These are phyloP conservation scores for Aureobasidium melanogenum DNA, from an alignment of 2,329 filamentous ascomycete genomes.

Conservation along the genomic window DNA sequence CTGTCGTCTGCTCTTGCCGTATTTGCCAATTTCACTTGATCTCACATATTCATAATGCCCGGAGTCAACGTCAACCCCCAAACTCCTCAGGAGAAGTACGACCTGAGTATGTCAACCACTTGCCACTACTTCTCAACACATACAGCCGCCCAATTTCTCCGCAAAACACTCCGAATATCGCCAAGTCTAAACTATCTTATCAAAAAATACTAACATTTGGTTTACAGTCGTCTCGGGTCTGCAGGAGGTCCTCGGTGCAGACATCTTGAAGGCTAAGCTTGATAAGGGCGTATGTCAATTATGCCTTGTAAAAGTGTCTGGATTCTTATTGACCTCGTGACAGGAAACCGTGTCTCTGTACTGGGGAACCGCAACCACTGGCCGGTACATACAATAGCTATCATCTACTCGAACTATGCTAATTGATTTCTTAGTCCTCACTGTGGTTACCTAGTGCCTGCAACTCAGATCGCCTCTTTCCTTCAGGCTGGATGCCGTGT, in stretches of 20 bases:
- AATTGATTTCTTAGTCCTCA: slow-evolving; percentile 47
- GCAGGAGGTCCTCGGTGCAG: neutral
- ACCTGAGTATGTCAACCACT: slow-evolving; percentile 43
- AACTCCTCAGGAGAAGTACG: slow-evolving; percentile 51
- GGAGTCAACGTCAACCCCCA: slow-evolving; percentile 3
- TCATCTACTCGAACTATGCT: neutral
- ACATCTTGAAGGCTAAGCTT: neutral
- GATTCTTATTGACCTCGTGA: neutral
- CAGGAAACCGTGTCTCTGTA: slow-evolving; percentile 48
- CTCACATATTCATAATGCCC: neutral
- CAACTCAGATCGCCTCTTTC: slow-evolving; percentile 83
- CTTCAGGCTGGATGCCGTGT: slow-evolving; percentile 72
- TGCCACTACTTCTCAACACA: neutral
- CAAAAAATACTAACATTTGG: neutral
- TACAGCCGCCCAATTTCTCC: neutral
- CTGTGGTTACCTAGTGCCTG: slow-evolving; percentile 80
- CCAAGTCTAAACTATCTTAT: neutral
- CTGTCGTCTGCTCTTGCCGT: neutral
- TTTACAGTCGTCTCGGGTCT: neutral
- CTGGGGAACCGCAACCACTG: slow-evolving; percentile 82
- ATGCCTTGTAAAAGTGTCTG: neutral
- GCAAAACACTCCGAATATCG: neutral
- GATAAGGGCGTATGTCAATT: neutral
- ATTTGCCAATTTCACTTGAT: neutral
- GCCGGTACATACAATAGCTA: slow-evolving; percentile 30